Base-by-base conservation (phyloP, 805 yeast species). In the Zygosaccharomyces bailii region DNA sequence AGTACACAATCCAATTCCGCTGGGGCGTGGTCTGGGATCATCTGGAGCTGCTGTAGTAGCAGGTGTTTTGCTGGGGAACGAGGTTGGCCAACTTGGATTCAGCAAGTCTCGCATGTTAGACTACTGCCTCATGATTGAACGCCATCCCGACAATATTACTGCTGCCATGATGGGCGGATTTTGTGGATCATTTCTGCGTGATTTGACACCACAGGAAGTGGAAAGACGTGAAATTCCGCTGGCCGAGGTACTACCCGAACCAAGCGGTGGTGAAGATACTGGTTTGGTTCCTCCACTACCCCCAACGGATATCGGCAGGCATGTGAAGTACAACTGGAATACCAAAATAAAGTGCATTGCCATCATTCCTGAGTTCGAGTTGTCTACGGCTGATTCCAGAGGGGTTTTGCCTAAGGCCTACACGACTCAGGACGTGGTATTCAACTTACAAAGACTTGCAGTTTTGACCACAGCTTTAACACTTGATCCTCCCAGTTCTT, bases 111-210 rank as follows among this genome's bases (percentile, higher is more conserved):
- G 98, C 56, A 76, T 93, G 81, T 72, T 93, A 57, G 99, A 93
- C 66, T 93, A 86, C 72, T 88, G 96, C 66, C 75, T 93, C 56
- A 86, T 93, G 93, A 90, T 93, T 54, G 99, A 93, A 71, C 82
- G 98, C 64, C 99, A 93, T 60, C 99, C 99, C 27, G 99, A 93
- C 68, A 93, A 93, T 66, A 90, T 93, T 59, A 88, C 96, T 9
- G 99, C 99, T 24, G 96, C 99, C 29, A 88, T 93, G 96, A 84
- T 90, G 82, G 99, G 99, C 48, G 97, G 99, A 1, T 93, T 93
- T 65, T 96, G 90, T 33, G 99, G 99, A 34, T 88, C 96, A 3
- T 93, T 85, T 66, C 75, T 93, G 60, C 79, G 95, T 57, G 95
- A 86, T 50, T 70, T 93, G 47, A 72, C 80, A 25, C 80, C 82